phyloP scores from a whole-genome alignment of 2,329 filamentous ascomycete genomes.

The Colletotrichum truncatum region DNA sequence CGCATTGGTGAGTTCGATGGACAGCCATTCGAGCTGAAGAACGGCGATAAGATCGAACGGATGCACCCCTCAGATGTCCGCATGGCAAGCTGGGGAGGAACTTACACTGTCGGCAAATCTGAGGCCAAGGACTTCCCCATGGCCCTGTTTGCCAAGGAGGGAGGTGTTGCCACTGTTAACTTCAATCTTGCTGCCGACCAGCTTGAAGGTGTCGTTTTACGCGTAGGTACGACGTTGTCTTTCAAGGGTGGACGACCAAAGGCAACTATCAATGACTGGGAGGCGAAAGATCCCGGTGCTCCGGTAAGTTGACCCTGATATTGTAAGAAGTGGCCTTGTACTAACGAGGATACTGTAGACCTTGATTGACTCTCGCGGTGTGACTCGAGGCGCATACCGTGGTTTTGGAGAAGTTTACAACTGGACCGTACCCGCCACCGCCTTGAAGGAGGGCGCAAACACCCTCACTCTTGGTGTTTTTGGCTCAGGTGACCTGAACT shows the following conservation, averaged over 20 bases:
- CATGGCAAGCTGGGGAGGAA: slow-evolving; percentile 61
- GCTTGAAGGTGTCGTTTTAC: slow-evolving; percentile 56
- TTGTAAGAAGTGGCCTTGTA: slow-evolving; percentile 40
- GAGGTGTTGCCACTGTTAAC: slow-evolving; percentile 57
- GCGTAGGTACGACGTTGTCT: slow-evolving; percentile 65
- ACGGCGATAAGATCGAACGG: slow-evolving; percentile 64
- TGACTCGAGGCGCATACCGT: slow-evolving; percentile 66
- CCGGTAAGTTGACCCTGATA: slow-evolving; percentile 42
- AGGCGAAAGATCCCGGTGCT: slow-evolving; percentile 39
- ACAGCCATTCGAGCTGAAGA: slow-evolving; percentile 63
- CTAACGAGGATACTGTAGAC: slow-evolving; percentile 14
- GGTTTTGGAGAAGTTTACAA: slow-evolving; percentile 66
- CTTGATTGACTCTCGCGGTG: slow-evolving; percentile 63
- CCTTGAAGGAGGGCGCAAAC: slow-evolving; percentile 59
- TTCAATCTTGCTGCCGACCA: slow-evolving; percentile 55
- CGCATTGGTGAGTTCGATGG: slow-evolving; percentile 68
- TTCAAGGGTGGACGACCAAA: slow-evolving; percentile 64
- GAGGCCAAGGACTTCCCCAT: slow-evolving; percentile 60
- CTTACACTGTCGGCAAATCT: slow-evolving; percentile 61
- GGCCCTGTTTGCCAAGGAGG: slow-evolving; percentile 62
- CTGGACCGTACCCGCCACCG: slow-evolving; percentile 58
- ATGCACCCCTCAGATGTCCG: slow-evolving; percentile 67
- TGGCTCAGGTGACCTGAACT: slow-evolving; percentile 57
- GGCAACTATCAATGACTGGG: slow-evolving; percentile 46
- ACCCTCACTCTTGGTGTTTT: slow-evolving; percentile 63